Evolutionary conservation across 164 flowering plant genomes (phyloP).

Genomic region (Vitis vinifera): ASM3070453v1 NC_081806.1:4426001-4426500

Average conservation of each 20-base stretch:
- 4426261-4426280: background rate
- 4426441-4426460: background rate
- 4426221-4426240: background rate
- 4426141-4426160: constrained; percentile 5
- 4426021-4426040: background rate
- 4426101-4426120: constrained; percentile 79
- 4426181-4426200: background rate
- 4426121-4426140: constrained; percentile 68
- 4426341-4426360: background rate
- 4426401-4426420: background rate
- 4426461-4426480: background rate
- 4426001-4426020: background rate
- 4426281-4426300: too few relatives aligned
- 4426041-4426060: constrained; percentile 2
- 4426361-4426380: background rate
- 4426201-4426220: background rate
- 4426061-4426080: constrained; percentile 94
- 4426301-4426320: background rate
- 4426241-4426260: background rate
- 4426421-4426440: too few relatives aligned
- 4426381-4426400: background rate
- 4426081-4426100: constrained; percentile 80
- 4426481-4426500: background rate
- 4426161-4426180: background rate
- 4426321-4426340: background rate